Conservation (phyloP, 2,329 filamentous ascomycete species). For the Aschersonia sp. region DNA sequence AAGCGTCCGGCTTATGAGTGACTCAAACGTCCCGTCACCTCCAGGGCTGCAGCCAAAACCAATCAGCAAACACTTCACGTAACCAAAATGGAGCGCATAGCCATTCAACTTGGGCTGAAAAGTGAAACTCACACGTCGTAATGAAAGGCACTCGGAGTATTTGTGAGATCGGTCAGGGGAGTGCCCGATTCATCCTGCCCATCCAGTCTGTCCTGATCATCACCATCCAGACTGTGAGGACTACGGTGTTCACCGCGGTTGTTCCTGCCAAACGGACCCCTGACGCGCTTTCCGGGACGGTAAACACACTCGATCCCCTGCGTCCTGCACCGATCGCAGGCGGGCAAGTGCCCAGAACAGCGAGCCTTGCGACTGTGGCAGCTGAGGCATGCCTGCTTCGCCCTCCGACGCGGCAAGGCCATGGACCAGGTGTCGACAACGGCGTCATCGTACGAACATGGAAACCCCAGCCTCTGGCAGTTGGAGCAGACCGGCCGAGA, state of each 20-base stretch:
- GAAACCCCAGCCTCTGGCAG: constrained; percentile 42
- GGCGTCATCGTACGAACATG: constrained; percentile 39
- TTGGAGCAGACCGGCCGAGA: constrained; percentile 38
- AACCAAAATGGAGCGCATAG: neutral
- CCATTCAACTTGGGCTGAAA: neutral
- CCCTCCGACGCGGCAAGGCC: constrained; percentile 35
- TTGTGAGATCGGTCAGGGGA: constrained; percentile 17
- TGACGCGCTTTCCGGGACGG: constrained; percentile 28
- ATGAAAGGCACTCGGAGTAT: constrained; percentile 18
- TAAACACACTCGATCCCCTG: constrained; percentile 43
- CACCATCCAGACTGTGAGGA: constrained; percentile 19
- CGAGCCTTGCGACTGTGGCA: constrained; percentile 44
- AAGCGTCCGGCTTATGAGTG: constrained; percentile 35
- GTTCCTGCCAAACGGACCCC: constrained; percentile 10
- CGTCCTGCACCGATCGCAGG: constrained; percentile 33
- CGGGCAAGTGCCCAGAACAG: constrained; percentile 41
- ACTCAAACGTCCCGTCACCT: constrained; percentile 29
- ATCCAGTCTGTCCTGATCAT: constrained; percentile 7
- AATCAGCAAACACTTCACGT: neutral
- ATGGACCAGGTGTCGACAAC: constrained; percentile 25
- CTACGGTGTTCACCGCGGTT: constrained; percentile 12
- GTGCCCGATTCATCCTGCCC: constrained; percentile 18
- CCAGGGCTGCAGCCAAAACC: constrained; percentile 11
- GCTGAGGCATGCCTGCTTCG: constrained; percentile 40
- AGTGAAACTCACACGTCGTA: constrained; percentile 18